Evolutionary conservation across 2,329 filamentous ascomycete genomes (phyloP).

Genomic region (Pseudocercospora fuligena): DNA sequence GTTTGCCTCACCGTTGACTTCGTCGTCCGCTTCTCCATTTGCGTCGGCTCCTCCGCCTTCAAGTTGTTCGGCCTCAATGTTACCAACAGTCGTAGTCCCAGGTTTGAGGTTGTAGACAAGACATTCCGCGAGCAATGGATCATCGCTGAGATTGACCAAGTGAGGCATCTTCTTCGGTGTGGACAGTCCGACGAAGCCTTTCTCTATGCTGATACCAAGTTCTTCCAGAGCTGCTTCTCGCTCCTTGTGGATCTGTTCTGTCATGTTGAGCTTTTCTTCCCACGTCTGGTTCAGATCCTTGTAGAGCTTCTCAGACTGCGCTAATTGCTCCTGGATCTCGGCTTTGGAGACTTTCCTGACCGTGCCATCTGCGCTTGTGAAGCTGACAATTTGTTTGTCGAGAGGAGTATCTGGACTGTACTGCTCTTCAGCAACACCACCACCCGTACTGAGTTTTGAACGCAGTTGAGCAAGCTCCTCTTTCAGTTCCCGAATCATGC

Average conservation of each 20-base stretch:
- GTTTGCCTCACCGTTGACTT: slow-evolving; percentile 62
- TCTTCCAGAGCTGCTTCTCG: slow-evolving; percentile 93
- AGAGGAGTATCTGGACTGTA: slow-evolving; percentile 91
- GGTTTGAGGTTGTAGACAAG: slow-evolving; percentile 98
- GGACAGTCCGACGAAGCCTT: slow-evolving; percentile 91
- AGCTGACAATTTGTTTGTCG: slow-evolving; percentile 95
- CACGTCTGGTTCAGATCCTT: slow-evolving; percentile 97
- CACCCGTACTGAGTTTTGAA: slow-evolving; percentile 71
- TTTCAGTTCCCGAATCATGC: slow-evolving; percentile 98
- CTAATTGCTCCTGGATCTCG: slow-evolving; percentile 94
- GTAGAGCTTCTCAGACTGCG: slow-evolving; percentile 94
- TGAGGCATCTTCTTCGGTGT: slow-evolving; percentile 99
- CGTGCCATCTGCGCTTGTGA: slow-evolving; percentile 80
- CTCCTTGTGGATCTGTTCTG: slow-evolving; percentile 96
- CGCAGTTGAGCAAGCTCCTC: slow-evolving; percentile 87
- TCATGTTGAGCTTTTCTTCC: slow-evolving; percentile 95
- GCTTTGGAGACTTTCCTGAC: slow-evolving; percentile 97
- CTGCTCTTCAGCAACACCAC: slow-evolving; percentile 67
- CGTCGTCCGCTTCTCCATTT: slow-evolving; percentile 64
- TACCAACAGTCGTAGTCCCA: slow-evolving; percentile 90
- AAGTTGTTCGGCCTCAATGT: slow-evolving; percentile 74
- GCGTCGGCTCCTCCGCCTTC: slow-evolving; percentile 1
- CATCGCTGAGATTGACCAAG: slow-evolving; percentile 86
- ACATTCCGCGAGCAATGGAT: slow-evolving; percentile 89
- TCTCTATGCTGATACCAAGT: slow-evolving; percentile 97